A percentile compares a stretch with the other conserved stretches of the same genome.
Conservation (phyloP, 768 basidiomycete species). For the Serendipita sp. region DNA sequence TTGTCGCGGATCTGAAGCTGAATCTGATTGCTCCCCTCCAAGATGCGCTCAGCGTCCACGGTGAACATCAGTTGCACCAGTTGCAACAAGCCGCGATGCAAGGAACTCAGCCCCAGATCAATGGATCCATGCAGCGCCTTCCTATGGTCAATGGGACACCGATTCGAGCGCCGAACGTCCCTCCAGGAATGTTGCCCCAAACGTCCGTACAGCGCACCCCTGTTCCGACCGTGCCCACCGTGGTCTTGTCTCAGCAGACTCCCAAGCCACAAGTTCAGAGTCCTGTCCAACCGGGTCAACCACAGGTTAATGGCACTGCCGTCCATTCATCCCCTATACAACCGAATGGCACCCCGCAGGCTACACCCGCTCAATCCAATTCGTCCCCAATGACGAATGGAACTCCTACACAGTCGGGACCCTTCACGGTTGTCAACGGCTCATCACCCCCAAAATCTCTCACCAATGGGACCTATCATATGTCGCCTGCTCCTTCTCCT, state of each 20-base stretch:
- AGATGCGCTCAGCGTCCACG: constrained; percentile 4
- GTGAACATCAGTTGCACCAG: neutral
- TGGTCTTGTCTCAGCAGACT: neutral
- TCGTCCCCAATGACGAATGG: neutral
- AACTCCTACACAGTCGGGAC: neutral
- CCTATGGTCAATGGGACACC: neutral
- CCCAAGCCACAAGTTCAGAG: neutral
- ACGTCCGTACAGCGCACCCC: neutral
- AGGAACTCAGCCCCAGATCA: neutral
- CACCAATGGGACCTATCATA: neutral
- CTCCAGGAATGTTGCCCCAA: neutral
- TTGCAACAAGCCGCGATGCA: neutral
- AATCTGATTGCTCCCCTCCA: constrained; percentile 7
- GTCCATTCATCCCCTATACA: constrained; percentile 1
- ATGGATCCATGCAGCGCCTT: neutral
- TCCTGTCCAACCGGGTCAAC: constrained; percentile 1
- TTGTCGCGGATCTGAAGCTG: constrained; percentile 2
- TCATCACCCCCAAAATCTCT: neutral
- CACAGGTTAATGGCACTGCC: neutral
- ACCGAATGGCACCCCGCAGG: neutral
- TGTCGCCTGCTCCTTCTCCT: neutral
- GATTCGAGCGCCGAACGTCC: neutral
- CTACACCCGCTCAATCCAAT: neutral
- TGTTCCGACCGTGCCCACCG: neutral
- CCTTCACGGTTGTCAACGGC: neutral